Evolutionary conservation across 108 stramenopile species (phyloP).

Genomic region (Cyclotella atomus): DNA sequence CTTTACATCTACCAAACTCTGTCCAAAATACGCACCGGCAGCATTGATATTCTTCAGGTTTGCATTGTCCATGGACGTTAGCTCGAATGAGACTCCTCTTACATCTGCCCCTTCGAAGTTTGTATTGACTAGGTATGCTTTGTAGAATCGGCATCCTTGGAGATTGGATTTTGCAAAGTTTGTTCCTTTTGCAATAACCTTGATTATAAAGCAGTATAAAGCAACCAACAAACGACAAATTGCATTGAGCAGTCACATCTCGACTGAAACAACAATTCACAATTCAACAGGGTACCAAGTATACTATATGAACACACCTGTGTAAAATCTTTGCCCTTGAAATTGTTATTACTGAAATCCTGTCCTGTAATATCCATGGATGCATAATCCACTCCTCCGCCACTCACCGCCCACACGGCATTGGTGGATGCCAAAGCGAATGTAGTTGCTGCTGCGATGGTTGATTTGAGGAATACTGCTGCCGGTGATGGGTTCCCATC

Average conservation of each 20-base stretch:
- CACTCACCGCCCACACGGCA: constrained; percentile 50
- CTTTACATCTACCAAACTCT: constrained; percentile 65
- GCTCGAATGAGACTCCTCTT: constrained; percentile 80
- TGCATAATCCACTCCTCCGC: constrained; percentile 78
- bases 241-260: too few relatives aligned
- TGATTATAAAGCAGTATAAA: background rate
- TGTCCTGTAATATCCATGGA: constrained; percentile 77
- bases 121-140: constrained; percentile 82
- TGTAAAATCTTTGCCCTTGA: constrained; percentile 89
- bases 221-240: background rate
- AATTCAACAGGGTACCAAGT: too few relatives aligned
- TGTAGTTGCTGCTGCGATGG: background rate
- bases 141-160: constrained; percentile 87
- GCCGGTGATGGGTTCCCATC: too few relatives aligned
- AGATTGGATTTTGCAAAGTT: constrained; percentile 76
- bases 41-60: constrained; percentile 67
- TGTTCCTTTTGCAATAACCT: constrained; percentile 79
- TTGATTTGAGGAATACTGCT: background rate
- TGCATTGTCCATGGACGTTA: constrained; percentile 83
- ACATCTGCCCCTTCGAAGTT: constrained; percentile 79
- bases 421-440: background rate
- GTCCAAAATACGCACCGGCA: constrained; percentile 76
- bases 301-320: constrained; percentile 55
- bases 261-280: too few relatives aligned
- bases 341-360: constrained; percentile 74